Evolutionary conservation across 179 eudicot genomes (phyloP), one percentile per base, ranked within the genome.

Genomic region (Vitellaria paradoxa): DNA sequence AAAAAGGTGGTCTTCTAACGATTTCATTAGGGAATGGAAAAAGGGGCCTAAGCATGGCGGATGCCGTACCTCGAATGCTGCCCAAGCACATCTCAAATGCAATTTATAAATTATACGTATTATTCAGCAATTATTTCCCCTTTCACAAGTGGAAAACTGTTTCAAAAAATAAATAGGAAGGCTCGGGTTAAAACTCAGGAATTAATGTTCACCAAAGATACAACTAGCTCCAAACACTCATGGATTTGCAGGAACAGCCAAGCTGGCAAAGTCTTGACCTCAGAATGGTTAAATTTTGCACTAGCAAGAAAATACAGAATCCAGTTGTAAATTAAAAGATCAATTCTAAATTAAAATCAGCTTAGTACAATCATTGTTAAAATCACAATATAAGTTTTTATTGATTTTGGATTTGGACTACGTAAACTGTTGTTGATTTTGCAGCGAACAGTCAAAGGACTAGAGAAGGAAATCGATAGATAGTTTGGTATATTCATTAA

Each of bases 341-440:
- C 5, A 72, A 17, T 17, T 75, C 60, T 62, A 46, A 40, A 60
- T 60, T 42, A 56, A 59, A 74, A 45, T 14, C 46, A 74, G 42
- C 12, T 21, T 46, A 9, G 21, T 26, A 45, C 17, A 7, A 21
- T 73, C 23, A 63, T 11, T 40, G 20, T 21, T 4, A 46, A 21
- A 23, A 63, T 21, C 15, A 13, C 68, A 62, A 74, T 30, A 62
- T 12, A 20, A 6, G 13, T 20, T 49, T 12, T 70, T 5, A 70
- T 47, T 70, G 18, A 70, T 14, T 50, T 7, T 6, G 55, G 7
- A 30, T 46, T 10, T 7, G 5, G 23, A 47, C 53, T 9, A 68
- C 55, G 30, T 46, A 68, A 46, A 66, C n/a, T 30, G 23, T 62
- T 62, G 62, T 23, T 62, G 37, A 7, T 5, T 8, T 23, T 23